phyloP scores from a whole-genome alignment of 2,329 filamentous ascomycete genomes.

The Coniochaeta ligniaria region DNA sequence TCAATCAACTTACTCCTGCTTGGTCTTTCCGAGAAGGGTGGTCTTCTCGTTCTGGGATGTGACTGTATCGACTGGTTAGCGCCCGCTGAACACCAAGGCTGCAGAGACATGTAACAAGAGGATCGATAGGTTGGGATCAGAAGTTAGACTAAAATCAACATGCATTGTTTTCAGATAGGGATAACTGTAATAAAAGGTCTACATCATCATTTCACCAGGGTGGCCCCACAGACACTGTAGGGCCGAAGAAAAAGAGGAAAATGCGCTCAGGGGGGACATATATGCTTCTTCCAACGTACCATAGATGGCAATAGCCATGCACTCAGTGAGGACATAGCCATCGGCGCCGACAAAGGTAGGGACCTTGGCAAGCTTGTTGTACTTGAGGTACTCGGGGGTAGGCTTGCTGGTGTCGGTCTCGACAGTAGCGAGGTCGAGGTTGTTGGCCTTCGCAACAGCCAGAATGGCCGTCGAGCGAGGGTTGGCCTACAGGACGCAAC shows the following conservation, averaged over 20 bases:
- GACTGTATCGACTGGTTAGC: constrained; percentile 48
- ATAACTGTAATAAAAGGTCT: constrained; percentile 85
- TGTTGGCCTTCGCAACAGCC: constrained; percentile 96
- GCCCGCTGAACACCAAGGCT: constrained; percentile 5
- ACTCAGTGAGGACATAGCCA: constrained; percentile 83
- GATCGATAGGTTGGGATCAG: constrained; percentile 44
- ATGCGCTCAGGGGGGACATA: constrained; percentile 5
- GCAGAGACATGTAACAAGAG: constrained; percentile 17
- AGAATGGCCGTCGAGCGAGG: constrained; percentile 81
- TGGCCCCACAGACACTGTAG: constrained; percentile 3
- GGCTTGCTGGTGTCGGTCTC: constrained; percentile 60
- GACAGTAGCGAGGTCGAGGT: constrained; percentile 83
- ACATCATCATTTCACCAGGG: constrained; percentile 55
- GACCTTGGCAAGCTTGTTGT: constrained; percentile 84
- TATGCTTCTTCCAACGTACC: constrained; percentile 55
- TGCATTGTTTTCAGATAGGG: constrained; percentile 80
- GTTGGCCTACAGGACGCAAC: constrained; percentile 60
- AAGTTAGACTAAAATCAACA: constrained; percentile 92
- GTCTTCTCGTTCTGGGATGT: constrained; percentile 99
- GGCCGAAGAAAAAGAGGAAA: neutral
- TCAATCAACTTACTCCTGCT: constrained; percentile 74
- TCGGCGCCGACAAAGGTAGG: constrained; percentile 90
- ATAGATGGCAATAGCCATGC: constrained; percentile 94
- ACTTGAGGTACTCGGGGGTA: constrained; percentile 70
- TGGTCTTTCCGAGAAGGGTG: constrained; percentile 97